Evolutionary conservation across 2,329 filamentous ascomycete genomes (phyloP), one percentile per base, ranked within the genome.

Genomic region (Sclerotinia borealis): DNA sequence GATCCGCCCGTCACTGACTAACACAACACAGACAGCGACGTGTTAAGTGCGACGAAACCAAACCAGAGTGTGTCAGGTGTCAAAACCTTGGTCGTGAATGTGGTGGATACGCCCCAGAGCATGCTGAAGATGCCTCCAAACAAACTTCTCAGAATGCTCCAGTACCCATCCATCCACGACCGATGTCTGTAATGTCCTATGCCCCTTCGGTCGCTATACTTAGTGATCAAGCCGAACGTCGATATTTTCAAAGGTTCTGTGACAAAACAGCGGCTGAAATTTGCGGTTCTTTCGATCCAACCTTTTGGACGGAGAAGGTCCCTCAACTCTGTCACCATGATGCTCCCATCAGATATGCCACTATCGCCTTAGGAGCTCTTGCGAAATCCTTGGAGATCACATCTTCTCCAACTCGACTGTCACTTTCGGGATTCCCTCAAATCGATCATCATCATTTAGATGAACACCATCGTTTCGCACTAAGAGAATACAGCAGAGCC

Each of bases 11-110:
- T 31, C 39, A 63, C 45, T 61, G 36, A 60, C 69, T 70, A 63
- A 70, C 63, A 34, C 22, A 54, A 31, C 47, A 52, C 63, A 73
- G 72, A 66, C 69, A 72, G 67, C 71, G 73, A 43, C 68, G 72
- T 36, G 73, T 75, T 15, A 75, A 75, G 65, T 75, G 72, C 65
- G 73, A 75, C 61, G 73, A 75, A 64, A 71, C 70, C 25, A 72
- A 73, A 64, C 73, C 72, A 54, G 69, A 67, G 27, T 74, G 73
- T 61, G 64, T 72, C 29, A 67, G 73, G 65, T 75, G 72, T 63
- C 71, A 73, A 55, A 74, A 72, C 52, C 68, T 73, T 27, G 73
- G 73, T 41, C 70, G 72, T 41, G 70, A 72, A 63, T 74, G 73
- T 65, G 73, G 73, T 61, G 73, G 73, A 22, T 74, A 74, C 64